Base-by-base conservation (phyloP, 257 asterid genomes). In the Avicennia marina region DNA sequence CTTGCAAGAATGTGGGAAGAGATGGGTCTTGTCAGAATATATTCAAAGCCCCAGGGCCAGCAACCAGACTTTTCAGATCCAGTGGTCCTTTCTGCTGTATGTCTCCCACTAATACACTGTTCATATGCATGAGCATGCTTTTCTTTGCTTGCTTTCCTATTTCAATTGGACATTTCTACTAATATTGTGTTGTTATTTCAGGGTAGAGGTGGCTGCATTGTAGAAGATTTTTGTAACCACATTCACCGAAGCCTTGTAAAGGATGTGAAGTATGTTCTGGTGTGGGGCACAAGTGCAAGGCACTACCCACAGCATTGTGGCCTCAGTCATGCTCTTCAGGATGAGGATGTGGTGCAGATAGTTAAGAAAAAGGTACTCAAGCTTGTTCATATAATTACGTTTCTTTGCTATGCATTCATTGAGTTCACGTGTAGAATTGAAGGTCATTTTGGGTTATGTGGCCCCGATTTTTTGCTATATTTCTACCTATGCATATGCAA, bases 201-300 rank as follows among this genome's bases (percentile, higher is more conserved):
- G 98, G 99, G 95, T 71, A 76, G 99, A 74, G 97, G 99, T 58
- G 99, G 99, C 63, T 89, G 97, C 86, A 82, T 76, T 0, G 97
- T 89, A 4, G 97, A 84, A 70, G 99, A 89, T 63, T 93, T 93
- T 64, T 93, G 99, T 64, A 79, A 89, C 80, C 96, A 93, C 70
- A 89, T 93, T 64, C 98, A 93, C 71, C 84, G 98, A 79, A 93
- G 78, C 70, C 84, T 93, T 69, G 73, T 93, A 68, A 89, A 89
- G 85, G 97, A 93, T 19, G 95, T 93, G 66, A 93, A 93, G 78
- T 93, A 93, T 64, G 95, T 89, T 26, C 62, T 93, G 65, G 98
- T 84, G 60, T 93, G 98, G 98, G 98, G 98, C 60, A 78, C 51
- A 51, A 89, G 98, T 63, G 94, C 98, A 51, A 93, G 98, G 75